Evolutionary conservation across 116 monocot genomes (phyloP), one percentile per base, ranked within the genome.

Genomic region (Posidonia oceanica): DNA sequence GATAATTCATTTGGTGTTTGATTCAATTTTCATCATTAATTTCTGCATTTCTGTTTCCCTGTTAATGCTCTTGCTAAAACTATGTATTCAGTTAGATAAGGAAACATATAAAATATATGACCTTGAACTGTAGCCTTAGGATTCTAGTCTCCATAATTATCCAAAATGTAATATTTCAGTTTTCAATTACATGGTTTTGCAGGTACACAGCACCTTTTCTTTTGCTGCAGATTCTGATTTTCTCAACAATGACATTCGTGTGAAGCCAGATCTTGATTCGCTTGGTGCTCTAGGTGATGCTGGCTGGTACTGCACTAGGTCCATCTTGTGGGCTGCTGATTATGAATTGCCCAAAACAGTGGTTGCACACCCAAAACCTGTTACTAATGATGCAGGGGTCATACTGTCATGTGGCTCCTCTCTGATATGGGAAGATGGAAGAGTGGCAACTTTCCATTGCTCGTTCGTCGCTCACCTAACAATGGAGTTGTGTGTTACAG

Each of bases 301-400:
- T 5, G 90, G 90, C 57, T 90, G 94, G 90, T 94, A 94, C 74
- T 87, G 83, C 76, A 82, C 85, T 67, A 77, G 88, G 12, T 77
- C 82, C 18, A 83, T 85, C 63, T 73, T 94, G 12, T 94, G 90
- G 90, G 83, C 85, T 61, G 74, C 75, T 16, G 69, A 82, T 64
- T 90, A 80, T 55, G 69, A 82, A 59, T 74, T 90, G 5, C 94
- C 94, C 58, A 80, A 76, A 29, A 86, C 77, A 4, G 90, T 62
- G 2, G 59, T 72, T 22, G 94, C 90, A 0, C 73, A 75, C 52
- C 79, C 40, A 10, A 68, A 69, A 22, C 64, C 74, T 3, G 67
- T 82, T 2, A 76, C 56, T 16, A 89, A 90, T 52, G 64, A 81
- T 36, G 77, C 79, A 0, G 88, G 88, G 0, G 82, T 91, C 3